These are phyloP conservation scores for Neurospora sublineolata DNA, from an alignment of 495 filamentous ascomycete species.

Conservation along the genomic window DNA sequence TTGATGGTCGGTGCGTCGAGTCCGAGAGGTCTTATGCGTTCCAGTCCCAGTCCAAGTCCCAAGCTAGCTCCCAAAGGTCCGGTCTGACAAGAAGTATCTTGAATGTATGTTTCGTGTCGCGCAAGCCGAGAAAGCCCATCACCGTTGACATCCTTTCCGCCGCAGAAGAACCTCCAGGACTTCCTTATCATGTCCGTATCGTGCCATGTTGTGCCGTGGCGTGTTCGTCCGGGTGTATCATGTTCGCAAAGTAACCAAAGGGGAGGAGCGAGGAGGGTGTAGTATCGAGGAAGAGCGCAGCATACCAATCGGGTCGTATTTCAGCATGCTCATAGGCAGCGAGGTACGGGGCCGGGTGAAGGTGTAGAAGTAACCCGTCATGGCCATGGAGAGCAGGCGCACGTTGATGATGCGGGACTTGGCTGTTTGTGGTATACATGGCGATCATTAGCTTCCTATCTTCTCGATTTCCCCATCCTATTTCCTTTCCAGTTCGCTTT, in stretches of 20 bases:
- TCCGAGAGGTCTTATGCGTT: not conserved
- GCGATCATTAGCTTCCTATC: not conserved
- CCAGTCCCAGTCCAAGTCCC: not conserved
- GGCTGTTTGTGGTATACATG: constrained; percentile 35
- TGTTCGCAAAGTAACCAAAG: not conserved
- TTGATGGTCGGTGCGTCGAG: not conserved
- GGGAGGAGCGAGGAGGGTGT: not conserved
- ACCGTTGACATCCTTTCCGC: not conserved
- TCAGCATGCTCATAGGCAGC: constrained; percentile 87
- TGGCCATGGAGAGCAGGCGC: constrained; percentile 94
- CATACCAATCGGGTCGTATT: constrained; percentile 97
- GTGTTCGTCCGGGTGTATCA: not conserved
- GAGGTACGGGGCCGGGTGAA: constrained; percentile 70
- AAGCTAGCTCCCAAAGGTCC: not conserved
- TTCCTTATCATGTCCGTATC: not conserved
- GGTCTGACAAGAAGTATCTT: not conserved
- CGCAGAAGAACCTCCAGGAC: not conserved
- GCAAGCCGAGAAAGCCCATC: not conserved
- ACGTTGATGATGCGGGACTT: constrained; percentile 90
- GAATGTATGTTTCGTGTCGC: not conserved
- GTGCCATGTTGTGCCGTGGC: not conserved
- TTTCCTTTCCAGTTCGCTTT: not conserved
- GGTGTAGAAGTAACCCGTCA: constrained; percentile 94
- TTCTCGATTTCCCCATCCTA: no score
- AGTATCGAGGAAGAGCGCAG: not conserved